Conservation (phyloP, 2,329 filamentous ascomycete genomes). For the Botryotinia narcissicola region DNA sequence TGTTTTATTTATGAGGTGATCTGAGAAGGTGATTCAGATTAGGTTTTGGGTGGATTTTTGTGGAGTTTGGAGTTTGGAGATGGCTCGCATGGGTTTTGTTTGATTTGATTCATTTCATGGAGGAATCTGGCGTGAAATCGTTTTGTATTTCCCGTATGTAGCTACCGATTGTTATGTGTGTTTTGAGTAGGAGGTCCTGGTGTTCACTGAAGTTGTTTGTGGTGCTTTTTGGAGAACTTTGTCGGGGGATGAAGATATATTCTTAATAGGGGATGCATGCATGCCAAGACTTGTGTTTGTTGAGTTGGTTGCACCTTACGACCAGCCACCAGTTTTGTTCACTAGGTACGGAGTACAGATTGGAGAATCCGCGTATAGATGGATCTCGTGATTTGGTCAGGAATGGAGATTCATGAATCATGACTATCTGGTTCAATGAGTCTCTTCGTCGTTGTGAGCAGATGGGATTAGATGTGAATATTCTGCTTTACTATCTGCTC, state of each 20-base stretch:
- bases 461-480: background rate
- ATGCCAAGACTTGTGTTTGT: background rate
- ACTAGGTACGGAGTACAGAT: background rate
- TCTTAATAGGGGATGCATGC: background rate
- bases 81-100: background rate
- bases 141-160: too few species aligned
- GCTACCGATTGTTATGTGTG: background rate
- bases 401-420: background rate
- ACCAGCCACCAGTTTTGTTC: background rate
- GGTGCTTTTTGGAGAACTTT: background rate
- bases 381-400: background rate
- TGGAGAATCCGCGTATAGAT: background rate
- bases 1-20: constrained; percentile 8
- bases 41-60: background rate
- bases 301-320: background rate
- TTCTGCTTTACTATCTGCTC: background rate
- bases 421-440: background rate
- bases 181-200: background rate
- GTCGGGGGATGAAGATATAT: background rate
- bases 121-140: background rate
- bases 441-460: background rate
- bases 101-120: background rate
- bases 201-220: background rate
- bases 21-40: constrained; percentile 13
- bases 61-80: background rate